Base-by-base conservation (phyloP, 345 rosid genomes). In the Hibiscus mutabilis region DNA sequence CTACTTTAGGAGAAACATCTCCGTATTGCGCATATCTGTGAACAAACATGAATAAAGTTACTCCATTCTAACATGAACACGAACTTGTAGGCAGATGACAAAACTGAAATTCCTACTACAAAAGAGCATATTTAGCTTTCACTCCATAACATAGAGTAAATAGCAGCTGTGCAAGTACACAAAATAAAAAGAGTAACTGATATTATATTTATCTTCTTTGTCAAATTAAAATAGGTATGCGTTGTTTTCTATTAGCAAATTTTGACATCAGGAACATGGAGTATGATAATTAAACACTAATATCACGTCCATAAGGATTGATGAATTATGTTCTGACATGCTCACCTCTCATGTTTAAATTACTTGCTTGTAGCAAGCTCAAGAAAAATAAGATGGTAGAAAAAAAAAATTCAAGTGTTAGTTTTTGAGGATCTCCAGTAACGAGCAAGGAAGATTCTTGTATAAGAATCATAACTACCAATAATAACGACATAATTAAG, bases 1-100 rank as follows among this genome's bases (percentile, higher is more conserved):
- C 97, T 16, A 88, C 85, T 79, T 95, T 92, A 5, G 98, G 84
- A 75, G 99, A 92, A 66, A 92, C 93, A 67, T 90, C 96, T 14
- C 97, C 97, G 57, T 81, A 90, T 33, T 78, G 55, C 18, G 18
- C 55, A 49, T 49, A 49, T 49, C 55, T 49, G 55, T 4, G 18
- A 49, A 49, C 55, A 49, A 49, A 49, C 55, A 49, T 13, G 55
- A 49, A 49, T 49, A 49, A 13, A 49, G 55, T 49, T 49, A 88
- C 33, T 66, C 35, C 35, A 44, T 6, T 22, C 13, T 66, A 1
- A 6, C 69, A 44, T 8, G 3, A 44, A 52, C 9, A 49, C 35
- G 2, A 37, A 37, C 42, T 37, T 37, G 1, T 7, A 37, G 10
- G 42, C 42, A 37, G 42, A 37, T 37, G 42, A 37, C 42, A 37